phyloP scores from a whole-genome alignment of 176 grass and related monocot genomes.

The Musa acuminata region DNA sequence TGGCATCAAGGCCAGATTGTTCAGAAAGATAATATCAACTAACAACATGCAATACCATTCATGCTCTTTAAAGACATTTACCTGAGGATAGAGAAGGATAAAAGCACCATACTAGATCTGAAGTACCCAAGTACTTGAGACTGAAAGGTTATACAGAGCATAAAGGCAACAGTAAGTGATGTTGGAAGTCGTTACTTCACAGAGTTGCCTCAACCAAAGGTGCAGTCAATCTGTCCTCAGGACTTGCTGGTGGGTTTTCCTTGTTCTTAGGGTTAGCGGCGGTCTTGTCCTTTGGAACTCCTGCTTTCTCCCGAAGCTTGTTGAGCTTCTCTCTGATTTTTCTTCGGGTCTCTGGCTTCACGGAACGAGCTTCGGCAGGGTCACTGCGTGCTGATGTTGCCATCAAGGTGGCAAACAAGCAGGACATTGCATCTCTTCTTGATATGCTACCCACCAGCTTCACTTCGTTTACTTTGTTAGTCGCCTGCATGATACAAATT shows the following conservation, averaged over 20 bases:
- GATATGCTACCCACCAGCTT: constrained; percentile 19
- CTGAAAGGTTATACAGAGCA: neutral
- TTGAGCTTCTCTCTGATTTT: constrained; percentile 68
- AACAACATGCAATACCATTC: neutral
- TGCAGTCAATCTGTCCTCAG: neutral
- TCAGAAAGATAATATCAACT: neutral
- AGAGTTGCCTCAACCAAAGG: constrained; percentile 6
- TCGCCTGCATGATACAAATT: neutral
- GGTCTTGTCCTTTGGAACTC: constrained; percentile 9
- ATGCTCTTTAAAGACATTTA: neutral
- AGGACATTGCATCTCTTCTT: constrained; percentile 52
- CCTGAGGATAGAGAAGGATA: neutral
- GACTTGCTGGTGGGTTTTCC: neutral
- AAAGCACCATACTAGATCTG: neutral
- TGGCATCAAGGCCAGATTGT: neutral
- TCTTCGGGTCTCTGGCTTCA: constrained; percentile 49
- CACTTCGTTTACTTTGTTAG: constrained; percentile 11
- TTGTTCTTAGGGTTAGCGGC: constrained; percentile 12
- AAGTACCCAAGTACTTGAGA: neutral
- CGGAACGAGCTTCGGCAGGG: constrained; percentile 32
- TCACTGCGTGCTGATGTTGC: constrained; percentile 20
- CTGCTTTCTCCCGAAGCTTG: constrained; percentile 49
- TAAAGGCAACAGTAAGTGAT: neutral
- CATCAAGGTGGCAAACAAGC: constrained; percentile 29
- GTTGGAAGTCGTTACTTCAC: neutral